Base-by-base conservation (phyloP, 2,329 filamentous ascomycete species). In the Graphilbum sp. region DNA sequence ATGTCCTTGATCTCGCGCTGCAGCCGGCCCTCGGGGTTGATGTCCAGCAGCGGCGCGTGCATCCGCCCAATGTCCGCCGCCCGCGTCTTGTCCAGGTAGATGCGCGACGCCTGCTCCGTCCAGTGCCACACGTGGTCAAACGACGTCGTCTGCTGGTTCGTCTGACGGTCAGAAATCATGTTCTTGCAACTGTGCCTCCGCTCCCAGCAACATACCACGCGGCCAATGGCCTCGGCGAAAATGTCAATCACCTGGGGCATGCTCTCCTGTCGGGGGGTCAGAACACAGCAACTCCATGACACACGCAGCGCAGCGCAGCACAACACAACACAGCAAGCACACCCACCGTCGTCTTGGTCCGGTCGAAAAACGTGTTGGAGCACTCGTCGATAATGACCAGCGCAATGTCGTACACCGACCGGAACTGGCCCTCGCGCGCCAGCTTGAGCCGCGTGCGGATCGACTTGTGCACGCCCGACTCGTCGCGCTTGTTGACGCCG, bases 1-100 rank as follows among this genome's bases (percentile, higher is more conserved):
- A 67, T 63, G 32, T 67, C 63, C 35, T 63, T 61, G 10, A 62
- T 58, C 36, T 67, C 63, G 0, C 52, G 48, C 24, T 63, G 56
- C 0, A 67, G 48, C 17, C 55, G 51, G 0, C 58, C 60, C 41
- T 66, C 62, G 1, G 54, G 53, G 3, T 56, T 58, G 19, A 66
- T 64, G 37, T 63, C 54, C 1, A 64, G 52, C 0, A 60, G 49
- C 48, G 46, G 2, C 47, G 46, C 7, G 45, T 43, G 24, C 35
- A 40, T 47, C 7, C 15, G 4, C 10, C 24, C 19, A n/a, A 36
- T 8, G 8, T 18, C 17, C 11, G 16, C 43, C 34, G 52, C 54
- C 8, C 11, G n/a, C 5, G 38, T 46, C 3, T 12, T 21, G 41
- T 5, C 40, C 30, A 7, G 43, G 44, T 27, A 49, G 35, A 44